A percentile compares a stretch with the other conserved stretches of the same genome.
Conservation (phyloP, 2,329 filamentous ascomycete genomes). For the Aspergillus bombycis region DNA sequence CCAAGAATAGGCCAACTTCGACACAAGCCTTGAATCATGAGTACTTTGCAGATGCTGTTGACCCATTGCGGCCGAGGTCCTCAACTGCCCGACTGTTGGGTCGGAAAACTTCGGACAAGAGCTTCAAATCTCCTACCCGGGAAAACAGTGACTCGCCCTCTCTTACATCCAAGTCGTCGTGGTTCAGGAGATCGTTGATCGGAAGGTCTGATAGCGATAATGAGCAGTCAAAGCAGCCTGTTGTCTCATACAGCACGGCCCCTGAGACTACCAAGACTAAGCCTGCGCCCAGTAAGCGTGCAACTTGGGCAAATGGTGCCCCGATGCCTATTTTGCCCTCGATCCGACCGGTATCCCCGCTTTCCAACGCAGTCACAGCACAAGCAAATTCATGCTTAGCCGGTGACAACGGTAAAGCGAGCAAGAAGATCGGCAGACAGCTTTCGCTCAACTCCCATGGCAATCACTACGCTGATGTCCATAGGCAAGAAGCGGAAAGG, state of each 20-base stretch:
- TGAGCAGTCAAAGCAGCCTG: slow-evolving; percentile 44
- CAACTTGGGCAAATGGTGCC: slow-evolving; percentile 86
- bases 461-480: slow-evolving; percentile 88
- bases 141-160: slow-evolving; percentile 62
- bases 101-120: slow-evolving; percentile 86
- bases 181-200: slow-evolving; percentile 95
- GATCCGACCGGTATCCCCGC: slow-evolving; percentile 90
- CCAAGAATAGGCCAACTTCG: slow-evolving; percentile 86
- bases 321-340: slow-evolving; percentile 96
- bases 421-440: slow-evolving; percentile 93
- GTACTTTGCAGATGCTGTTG: slow-evolving; percentile 89
- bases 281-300: slow-evolving; percentile 72
- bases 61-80: slow-evolving; percentile 89
- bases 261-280: slow-evolving; percentile 56
- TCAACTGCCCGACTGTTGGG: slow-evolving; percentile 81
- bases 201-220: slow-evolving; percentile 68
- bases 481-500: slow-evolving; percentile 87
- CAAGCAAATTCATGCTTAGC: slow-evolving; percentile 73
- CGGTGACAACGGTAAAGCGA: slow-evolving; percentile 63
- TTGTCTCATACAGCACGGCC: slow-evolving; percentile 44
- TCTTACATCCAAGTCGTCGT: slow-evolving; percentile 82
- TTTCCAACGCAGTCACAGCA: slow-evolving; percentile 90
- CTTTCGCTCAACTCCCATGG: slow-evolving; percentile 88
- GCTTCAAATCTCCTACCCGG: slow-evolving; percentile 63
- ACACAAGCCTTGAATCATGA: slow-evolving; percentile 93